Evolutionary conservation across 2,329 filamentous ascomycete species (phyloP).

Genomic region (Colletotrichum aenigma): DNA sequence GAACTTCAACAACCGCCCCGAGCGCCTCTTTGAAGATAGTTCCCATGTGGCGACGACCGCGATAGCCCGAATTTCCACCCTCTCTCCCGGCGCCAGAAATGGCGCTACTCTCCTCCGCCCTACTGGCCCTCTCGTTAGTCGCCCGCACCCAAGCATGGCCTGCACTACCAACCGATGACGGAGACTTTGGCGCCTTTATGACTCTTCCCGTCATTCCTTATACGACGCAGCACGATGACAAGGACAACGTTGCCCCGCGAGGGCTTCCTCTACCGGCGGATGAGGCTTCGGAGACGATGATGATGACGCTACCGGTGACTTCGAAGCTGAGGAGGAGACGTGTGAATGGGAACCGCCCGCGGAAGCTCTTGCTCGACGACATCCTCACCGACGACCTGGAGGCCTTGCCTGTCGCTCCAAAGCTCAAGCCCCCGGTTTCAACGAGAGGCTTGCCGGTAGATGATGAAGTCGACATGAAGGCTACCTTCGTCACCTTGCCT

Average conservation of each 20-base stretch:
- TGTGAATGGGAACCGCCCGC: not conserved
- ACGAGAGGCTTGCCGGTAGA: conserved; percentile 7
- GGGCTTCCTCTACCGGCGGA: conserved; percentile 9
- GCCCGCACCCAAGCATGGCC: conserved; percentile 14
- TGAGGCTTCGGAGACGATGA: not conserved
- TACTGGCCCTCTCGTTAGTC: conserved; percentile 19
- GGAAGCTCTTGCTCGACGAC: conserved; percentile 5
- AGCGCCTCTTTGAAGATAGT: not conserved
- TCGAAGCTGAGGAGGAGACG: conserved; percentile 1
- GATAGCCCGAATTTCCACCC: conserved; percentile 10
- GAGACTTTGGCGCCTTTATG: not conserved
- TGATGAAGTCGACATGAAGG: conserved; percentile 10
- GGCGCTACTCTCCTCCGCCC: conserved; percentile 7
- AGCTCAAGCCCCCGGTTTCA: not conserved
- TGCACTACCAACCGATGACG: conserved; percentile 20
- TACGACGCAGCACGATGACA: not conserved
- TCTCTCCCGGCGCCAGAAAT: conserved; percentile 3
- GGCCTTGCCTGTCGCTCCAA: not conserved
- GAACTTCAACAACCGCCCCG: not conserved
- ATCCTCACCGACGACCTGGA: not conserved
- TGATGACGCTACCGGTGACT: conserved; percentile 13
- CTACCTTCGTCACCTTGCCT: conserved; percentile 29
- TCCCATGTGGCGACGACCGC: conserved; percentile 20
- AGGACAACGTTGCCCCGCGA: not conserved
- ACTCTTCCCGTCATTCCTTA: conserved; percentile 21